Percentiles rank a stretch among this genome's conserved stretches.
Conservation (phyloP, 75 land plant genomes). For the Azolla pinnata region DNA sequence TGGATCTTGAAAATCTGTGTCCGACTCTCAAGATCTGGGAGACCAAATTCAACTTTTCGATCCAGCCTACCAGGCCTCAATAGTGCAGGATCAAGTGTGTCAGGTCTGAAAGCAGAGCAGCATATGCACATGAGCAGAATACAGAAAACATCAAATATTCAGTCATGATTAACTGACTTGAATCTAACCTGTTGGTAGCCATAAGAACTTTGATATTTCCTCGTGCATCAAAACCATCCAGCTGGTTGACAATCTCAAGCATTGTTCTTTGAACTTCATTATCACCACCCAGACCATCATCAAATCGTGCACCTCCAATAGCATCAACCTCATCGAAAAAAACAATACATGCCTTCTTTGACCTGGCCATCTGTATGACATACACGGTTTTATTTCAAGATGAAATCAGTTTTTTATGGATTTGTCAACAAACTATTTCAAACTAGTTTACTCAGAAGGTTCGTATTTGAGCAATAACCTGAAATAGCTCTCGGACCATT, state of each 20-base stretch:
- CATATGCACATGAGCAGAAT: background rate
- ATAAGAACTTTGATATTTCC: slow-evolving; percentile 97
- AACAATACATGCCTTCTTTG: slow-evolving; percentile 96
- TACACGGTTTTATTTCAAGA: no score
- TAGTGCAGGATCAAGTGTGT: slow-evolving; percentile 93
- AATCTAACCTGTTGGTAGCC: slow-evolving; percentile 89
- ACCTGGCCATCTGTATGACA: slow-evolving; percentile 86
- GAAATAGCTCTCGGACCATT: slow-evolving; percentile 96
- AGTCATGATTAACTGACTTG: background rate
- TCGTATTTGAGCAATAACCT: slow-evolving; percentile 40
- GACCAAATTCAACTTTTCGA: slow-evolving; percentile 94
- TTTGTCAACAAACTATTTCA: no score
- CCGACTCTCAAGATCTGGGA: slow-evolving; percentile 89
- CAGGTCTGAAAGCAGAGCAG: slow-evolving; percentile 48
- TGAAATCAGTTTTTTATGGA: no score
- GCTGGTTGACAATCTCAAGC: slow-evolving; percentile 99
- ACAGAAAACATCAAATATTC: slow-evolving; percentile 1
- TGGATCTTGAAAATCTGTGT: slow-evolving; percentile 98
- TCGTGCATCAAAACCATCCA: slow-evolving; percentile 99
- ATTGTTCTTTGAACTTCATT: slow-evolving; percentile 98
- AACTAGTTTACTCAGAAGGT: no score
- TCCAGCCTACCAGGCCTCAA: slow-evolving; percentile 89
- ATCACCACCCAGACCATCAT: slow-evolving; percentile 97
- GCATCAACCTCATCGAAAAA: slow-evolving; percentile 99
- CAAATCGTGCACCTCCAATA: slow-evolving; percentile 97